Evolutionary conservation across 192 early-diverging fungal genomes (phyloP), one percentile per base, ranked within the genome.

Genomic region (Bifiguratus adelaidae): DNA sequence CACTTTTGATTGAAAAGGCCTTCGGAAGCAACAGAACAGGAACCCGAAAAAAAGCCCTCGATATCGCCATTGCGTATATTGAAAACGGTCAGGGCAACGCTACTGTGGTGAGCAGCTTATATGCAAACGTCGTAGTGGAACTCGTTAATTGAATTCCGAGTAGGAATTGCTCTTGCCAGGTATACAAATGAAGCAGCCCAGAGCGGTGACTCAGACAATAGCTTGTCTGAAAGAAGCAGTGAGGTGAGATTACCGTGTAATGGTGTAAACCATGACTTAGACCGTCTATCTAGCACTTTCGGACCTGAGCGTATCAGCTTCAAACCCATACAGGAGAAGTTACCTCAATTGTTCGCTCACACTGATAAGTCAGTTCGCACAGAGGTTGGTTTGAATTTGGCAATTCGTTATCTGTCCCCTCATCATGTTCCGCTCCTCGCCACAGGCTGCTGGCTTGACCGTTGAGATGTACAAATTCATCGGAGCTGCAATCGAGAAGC

Each of bases 381-480:
- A 12, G 96, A 99, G 72, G n/a, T n/a, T n/a, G n/a, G n/a, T n/a
- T n/a, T n/a, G n/a, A n/a, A n/a, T n/a, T n/a, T n/a, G n/a, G n/a
- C n/a, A n/a, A n/a, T n/a, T n/a, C n/a, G n/a, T n/a, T n/a, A n/a
- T n/a, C n/a, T n/a, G n/a, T n/a, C n/a, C n/a, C n/a, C n/a, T n/a
- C n/a, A n/a, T n/a, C n/a, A n/a, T n/a, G n/a, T n/a, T n/a, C n/a
- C n/a, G n/a, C n/a, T n/a, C n/a, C n/a, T n/a, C n/a, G n/a, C n/a
- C n/a, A n/a, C n/a, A n/a, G n/a, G 74, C 67, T 22, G 74, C 73
- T 21, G 55, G 55, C 8, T 60, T 97, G 37, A 72, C 84, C 0
- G 63, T 93, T 30, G 95, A 97, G 67, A 56, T 99, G 44, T 97
- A 91, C 55, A 75, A 85, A 33, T 99, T 90, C 89, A 76, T 99